A percentile compares a stretch with the other conserved stretches of the same genome.
phyloP scores from a whole-genome alignment of 2,329 filamentous ascomycete genomes.

The Claviceps digitariae region DNA sequence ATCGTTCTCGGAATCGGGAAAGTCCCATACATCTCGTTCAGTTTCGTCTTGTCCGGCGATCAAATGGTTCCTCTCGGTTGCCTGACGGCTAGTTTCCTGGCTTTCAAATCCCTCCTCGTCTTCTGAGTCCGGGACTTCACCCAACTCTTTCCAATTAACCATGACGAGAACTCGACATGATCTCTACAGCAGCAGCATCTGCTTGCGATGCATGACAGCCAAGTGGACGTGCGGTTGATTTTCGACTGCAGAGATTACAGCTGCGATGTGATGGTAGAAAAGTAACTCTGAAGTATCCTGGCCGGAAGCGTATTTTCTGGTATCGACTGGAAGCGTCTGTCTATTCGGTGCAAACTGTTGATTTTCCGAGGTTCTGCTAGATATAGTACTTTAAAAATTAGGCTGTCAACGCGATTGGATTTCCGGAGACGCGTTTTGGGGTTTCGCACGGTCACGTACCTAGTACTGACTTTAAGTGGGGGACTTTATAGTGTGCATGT shows the following conservation, averaged over 20 bases:
- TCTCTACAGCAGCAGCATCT: slow-evolving; percentile 8
- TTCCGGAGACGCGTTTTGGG: slow-evolving; percentile 15
- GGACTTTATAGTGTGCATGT: background rate
- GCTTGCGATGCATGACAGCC: background rate
- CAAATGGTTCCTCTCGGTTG: background rate
- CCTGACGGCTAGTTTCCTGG: slow-evolving; percentile 11
- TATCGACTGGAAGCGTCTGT: too few relatives aligned
- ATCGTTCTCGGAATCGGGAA: slow-evolving; percentile 20
- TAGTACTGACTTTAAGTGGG: slow-evolving; percentile 1
- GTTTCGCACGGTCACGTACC: background rate
- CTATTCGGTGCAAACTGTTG: background rate
- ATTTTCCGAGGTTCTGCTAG: background rate
- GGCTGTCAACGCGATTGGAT: slow-evolving; percentile 11
- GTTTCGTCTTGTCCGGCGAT: background rate
- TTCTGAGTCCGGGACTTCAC: slow-evolving; percentile 38
- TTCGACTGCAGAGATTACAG: too few relatives aligned
- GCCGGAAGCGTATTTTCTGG: too few relatives aligned
- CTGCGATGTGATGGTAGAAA: background rate
- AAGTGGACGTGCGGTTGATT: background rate
- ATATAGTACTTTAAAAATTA: background rate
- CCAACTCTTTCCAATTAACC: slow-evolving; percentile 35
- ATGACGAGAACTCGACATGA: slow-evolving; percentile 21
- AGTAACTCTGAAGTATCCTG: background rate
- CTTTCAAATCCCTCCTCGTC: slow-evolving; percentile 31
- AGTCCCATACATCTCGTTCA: slow-evolving; percentile 21